These are phyloP conservation scores for Apophysomyces sp. DNA, from an alignment of 371 early-diverging fungal species.

Conservation along the genomic window DNA sequence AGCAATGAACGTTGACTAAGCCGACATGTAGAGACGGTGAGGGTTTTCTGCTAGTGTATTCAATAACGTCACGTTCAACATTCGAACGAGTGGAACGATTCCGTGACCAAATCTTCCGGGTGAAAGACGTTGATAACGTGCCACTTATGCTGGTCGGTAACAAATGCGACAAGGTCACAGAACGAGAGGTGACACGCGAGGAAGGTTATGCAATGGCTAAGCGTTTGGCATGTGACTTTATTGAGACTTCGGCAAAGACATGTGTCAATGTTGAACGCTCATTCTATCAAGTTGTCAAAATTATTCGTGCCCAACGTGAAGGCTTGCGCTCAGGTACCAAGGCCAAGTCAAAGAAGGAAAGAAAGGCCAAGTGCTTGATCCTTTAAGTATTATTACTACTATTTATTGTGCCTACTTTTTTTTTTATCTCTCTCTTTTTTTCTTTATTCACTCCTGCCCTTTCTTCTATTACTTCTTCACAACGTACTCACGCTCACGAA, in stretches of 20 bases:
- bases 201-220: constrained; percentile 77
- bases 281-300: constrained; percentile 60
- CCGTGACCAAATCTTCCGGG: constrained; percentile 77
- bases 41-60: constrained; percentile 85
- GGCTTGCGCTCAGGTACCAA: constrained; percentile 20
- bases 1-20: background rate
- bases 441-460: constrained; percentile 1
- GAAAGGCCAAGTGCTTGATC: constrained; percentile 34
- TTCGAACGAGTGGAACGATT: constrained; percentile 81
- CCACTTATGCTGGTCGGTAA: constrained; percentile 91
- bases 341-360: constrained; percentile 33
- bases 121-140: constrained; percentile 77
- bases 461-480: background rate
- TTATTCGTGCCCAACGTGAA: constrained; percentile 55
- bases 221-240: constrained; percentile 67
- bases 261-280: constrained; percentile 78
- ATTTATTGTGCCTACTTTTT: background rate
- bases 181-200: constrained; percentile 72
- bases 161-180: constrained; percentile 78
- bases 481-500: background rate
- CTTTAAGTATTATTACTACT: constrained; percentile 21
- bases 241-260: constrained; percentile 85
- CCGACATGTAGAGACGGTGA: constrained; percentile 71
- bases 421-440: constrained; percentile 2
- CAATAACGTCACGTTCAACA: constrained; percentile 80